Percentiles rank a stretch among this genome's conserved stretches.
These are phyloP conservation scores for Adiantum capillusveneris DNA, from an alignment of 75 land plant species.

Conservation along the genomic window DNA sequence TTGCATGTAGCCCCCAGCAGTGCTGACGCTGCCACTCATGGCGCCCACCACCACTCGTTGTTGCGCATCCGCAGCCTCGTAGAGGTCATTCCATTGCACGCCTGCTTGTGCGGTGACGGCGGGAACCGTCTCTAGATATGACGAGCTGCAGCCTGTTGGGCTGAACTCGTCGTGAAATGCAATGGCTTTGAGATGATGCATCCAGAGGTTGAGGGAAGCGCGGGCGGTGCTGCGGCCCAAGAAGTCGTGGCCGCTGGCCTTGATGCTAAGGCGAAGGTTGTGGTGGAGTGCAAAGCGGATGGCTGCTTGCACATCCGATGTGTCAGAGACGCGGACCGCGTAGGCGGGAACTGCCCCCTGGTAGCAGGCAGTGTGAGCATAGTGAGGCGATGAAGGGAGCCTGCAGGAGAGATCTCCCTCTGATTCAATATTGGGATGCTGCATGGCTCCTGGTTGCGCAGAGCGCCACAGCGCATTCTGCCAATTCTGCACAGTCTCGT, in stretches of 20 bases:
- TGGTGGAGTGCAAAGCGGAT: slow-evolving; percentile 14
- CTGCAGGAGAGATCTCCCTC: slow-evolving; percentile 3
- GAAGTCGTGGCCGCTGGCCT: slow-evolving; percentile 27
- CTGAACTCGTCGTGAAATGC: slow-evolving; percentile 13
- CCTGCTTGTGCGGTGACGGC: slow-evolving; percentile 19
- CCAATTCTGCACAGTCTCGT: background rate
- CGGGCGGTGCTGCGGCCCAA: slow-evolving; percentile 20
- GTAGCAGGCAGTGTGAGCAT: slow-evolving; percentile 5
- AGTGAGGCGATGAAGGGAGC: background rate
- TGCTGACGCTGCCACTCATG: slow-evolving; percentile 10
- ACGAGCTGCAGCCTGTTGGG: background rate
- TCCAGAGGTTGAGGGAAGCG: slow-evolving; percentile 17
- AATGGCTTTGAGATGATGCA: slow-evolving; percentile 12
- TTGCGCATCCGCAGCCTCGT: slow-evolving; percentile 3
- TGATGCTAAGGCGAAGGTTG: slow-evolving; percentile 16
- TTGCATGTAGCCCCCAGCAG: slow-evolving; percentile 19
- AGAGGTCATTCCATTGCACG: slow-evolving; percentile 18
- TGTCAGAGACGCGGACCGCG: slow-evolving; percentile 9
- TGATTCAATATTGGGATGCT: slow-evolving; percentile 15
- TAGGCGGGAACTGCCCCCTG: slow-evolving; percentile 22
- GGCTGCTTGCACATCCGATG: slow-evolving; percentile 7
- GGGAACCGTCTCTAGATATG: background rate
- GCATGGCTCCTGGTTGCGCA: slow-evolving; percentile 18
- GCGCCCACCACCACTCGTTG: slow-evolving; percentile 11
- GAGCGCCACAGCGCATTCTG: slow-evolving; percentile 13